Conservation (phyloP, 331 rosid genomes). For the Cydonia oblonga region DNA sequence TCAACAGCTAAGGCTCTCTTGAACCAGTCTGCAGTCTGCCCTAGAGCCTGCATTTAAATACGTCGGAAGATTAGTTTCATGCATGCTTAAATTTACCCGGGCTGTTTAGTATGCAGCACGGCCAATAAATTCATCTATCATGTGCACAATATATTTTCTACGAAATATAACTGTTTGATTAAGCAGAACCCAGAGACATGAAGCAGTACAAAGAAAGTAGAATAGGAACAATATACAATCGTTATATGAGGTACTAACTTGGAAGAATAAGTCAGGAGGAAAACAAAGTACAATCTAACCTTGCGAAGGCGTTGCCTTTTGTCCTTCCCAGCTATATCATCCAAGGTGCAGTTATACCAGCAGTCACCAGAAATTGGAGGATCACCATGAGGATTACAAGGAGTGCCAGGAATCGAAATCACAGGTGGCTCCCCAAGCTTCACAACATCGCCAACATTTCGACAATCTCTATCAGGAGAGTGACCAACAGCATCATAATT, state of each 20-base stretch:
- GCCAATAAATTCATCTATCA: neutral
- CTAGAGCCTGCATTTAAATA: slow-evolving; percentile 60
- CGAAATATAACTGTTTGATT: neutral
- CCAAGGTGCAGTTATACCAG: slow-evolving; percentile 93
- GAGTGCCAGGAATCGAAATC: slow-evolving; percentile 42
- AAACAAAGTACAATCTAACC: slow-evolving; percentile 26
- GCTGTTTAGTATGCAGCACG: neutral
- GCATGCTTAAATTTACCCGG: neutral
- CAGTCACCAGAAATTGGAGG: slow-evolving; percentile 88
- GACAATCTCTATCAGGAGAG: slow-evolving; percentile 87
- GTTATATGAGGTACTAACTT: neutral
- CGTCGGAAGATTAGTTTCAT: slow-evolving; percentile 15
- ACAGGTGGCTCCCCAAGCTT: slow-evolving; percentile 95
- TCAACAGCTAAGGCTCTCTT: slow-evolving; percentile 53
- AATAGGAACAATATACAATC: neutral
- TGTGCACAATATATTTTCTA: neutral
- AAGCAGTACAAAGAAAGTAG: neutral
- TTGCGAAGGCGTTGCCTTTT: slow-evolving; percentile 72
- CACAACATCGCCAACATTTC: slow-evolving; percentile 60
- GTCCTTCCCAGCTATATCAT: slow-evolving; percentile 88
- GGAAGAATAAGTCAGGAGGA: neutral
- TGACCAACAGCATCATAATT: slow-evolving; percentile 98
- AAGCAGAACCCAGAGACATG: neutral
- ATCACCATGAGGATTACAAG: slow-evolving; percentile 66
- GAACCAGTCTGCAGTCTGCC: slow-evolving; percentile 96